A percentile compares a stretch with the other conserved stretches of the same genome.
These are phyloP conservation scores for Penicillium verhagenii DNA, from an alignment of 495 filamentous ascomycete species.

Conservation along the genomic window DNA sequence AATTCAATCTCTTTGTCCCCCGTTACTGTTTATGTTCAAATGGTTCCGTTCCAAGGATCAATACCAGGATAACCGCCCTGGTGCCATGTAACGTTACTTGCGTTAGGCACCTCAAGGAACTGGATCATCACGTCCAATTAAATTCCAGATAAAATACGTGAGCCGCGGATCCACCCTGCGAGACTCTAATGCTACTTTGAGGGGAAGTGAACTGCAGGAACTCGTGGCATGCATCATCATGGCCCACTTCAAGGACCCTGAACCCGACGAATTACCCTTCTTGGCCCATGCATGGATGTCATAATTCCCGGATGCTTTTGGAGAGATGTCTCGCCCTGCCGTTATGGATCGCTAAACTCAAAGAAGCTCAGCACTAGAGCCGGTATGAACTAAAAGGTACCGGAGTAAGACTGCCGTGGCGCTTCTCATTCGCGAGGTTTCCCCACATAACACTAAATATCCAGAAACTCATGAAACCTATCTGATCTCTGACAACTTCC, in stretches of 20 bases:
- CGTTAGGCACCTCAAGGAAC: conserved; percentile 12
- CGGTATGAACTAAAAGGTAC: conserved; percentile 8
- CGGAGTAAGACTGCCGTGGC: neutral
- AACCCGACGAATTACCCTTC: neutral
- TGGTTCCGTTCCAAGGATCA: neutral
- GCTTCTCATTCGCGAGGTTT: conserved; percentile 27
- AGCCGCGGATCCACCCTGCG: conserved; percentile 3
- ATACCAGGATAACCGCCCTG: conserved; percentile 7
- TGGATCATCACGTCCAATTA: conserved; percentile 5
- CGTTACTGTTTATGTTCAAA: neutral
- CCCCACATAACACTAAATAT: conserved; percentile 17
- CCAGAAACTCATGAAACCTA: conserved; percentile 16
- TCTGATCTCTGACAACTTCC: neutral
- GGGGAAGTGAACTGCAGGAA: neutral
- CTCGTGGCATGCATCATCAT: conserved; percentile 8
- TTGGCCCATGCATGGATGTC: conserved; percentile 9
- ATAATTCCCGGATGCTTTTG: conserved; percentile 1
- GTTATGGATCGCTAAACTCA: neutral
- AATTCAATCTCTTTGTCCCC: neutral
- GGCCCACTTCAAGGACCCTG: conserved; percentile 6
- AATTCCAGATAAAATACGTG: conserved; percentile 6
- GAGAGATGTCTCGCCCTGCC: conserved; percentile 4
- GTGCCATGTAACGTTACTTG: conserved; percentile 29
- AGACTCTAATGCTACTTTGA: neutral
- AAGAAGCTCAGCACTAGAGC: neutral